phyloP scores from a whole-genome alignment of 139 green algal species.

The Tetraselmis striata region DNA sequence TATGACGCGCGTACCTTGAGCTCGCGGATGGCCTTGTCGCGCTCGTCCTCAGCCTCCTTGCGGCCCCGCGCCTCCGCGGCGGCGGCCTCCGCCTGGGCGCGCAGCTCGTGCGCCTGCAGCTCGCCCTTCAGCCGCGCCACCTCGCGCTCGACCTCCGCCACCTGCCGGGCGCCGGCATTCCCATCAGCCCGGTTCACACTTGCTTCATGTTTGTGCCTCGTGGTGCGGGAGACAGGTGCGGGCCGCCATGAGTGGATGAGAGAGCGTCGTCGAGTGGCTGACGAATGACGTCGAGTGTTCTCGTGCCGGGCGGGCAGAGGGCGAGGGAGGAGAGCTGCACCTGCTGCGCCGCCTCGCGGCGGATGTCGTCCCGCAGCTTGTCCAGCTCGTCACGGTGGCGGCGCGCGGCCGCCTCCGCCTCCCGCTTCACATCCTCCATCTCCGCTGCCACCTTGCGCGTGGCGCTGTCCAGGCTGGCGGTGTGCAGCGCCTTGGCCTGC shows the following conservation, averaged over 20 bases:
- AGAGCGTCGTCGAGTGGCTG: too few relatives aligned
- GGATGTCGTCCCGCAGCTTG: not conserved
- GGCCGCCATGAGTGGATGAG: too few relatives aligned
- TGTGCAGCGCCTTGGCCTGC: not conserved
- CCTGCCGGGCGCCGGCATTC: too few relatives aligned
- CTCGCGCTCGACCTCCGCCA: not conserved
- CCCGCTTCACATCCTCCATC: not conserved
- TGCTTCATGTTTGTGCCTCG: too few relatives aligned
- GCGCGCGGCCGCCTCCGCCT: too few relatives aligned
- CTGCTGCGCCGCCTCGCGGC: not conserved
- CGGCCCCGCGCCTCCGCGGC: not conserved
- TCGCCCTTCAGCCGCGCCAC: not conserved
- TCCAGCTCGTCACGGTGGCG: not conserved
- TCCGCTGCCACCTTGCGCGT: not conserved
- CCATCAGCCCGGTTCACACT: too few relatives aligned
- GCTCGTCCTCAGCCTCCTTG: not conserved
- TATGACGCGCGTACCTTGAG: not conserved
- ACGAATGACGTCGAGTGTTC: too few relatives aligned
- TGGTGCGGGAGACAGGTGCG: too few relatives aligned
- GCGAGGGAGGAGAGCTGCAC: too few relatives aligned
- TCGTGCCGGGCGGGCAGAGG: too few relatives aligned
- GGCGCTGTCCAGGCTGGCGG: not conserved
- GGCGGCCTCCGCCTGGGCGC: not conserved
- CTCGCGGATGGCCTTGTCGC: not conserved
- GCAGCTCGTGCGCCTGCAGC: not conserved